Conservation (phyloP, 805 yeast species). For the Cyberlindnera bimundalis region DNA sequence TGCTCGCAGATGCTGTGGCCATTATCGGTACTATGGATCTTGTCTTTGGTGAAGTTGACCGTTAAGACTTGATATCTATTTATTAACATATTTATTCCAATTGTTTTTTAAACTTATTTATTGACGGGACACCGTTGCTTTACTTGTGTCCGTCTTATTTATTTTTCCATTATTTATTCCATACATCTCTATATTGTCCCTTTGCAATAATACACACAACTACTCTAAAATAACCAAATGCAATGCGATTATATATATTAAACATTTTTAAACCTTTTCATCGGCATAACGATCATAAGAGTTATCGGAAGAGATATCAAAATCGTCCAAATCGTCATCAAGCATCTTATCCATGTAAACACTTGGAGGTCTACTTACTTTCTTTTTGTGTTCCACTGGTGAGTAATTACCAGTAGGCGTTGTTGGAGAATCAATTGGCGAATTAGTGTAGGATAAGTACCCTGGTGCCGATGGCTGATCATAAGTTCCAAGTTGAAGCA, state of each 20-base stretch:
- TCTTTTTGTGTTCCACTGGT: constrained; percentile 5
- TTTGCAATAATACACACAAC: not conserved
- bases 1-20: constrained; percentile 89
- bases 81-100: not conserved
- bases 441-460: constrained; percentile 12
- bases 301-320: constrained; percentile 4
- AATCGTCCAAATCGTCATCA: constrained; percentile 25
- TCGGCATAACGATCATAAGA: constrained; percentile 9
- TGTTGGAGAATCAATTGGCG: constrained; percentile 20
- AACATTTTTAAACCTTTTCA: constrained; percentile 20
- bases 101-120: constrained; percentile 3
- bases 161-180: constrained; percentile 4
- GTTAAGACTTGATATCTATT: constrained; percentile 36
- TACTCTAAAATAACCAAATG: not conserved
- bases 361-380: constrained; percentile 45
- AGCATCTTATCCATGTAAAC: constrained; percentile 44
- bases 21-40: constrained; percentile 94
- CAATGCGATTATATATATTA: not conserved
- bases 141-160: too few relatives aligned
- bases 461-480: constrained; percentile 10
- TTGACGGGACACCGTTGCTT: too few relatives aligned
- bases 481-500: constrained; percentile 26
- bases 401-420: not conserved
- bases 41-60: constrained; percentile 93
- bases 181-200: not conserved